phyloP scores from a whole-genome alignment of 2,329 filamentous ascomycete species.

The Hypoxylon sp. region DNA sequence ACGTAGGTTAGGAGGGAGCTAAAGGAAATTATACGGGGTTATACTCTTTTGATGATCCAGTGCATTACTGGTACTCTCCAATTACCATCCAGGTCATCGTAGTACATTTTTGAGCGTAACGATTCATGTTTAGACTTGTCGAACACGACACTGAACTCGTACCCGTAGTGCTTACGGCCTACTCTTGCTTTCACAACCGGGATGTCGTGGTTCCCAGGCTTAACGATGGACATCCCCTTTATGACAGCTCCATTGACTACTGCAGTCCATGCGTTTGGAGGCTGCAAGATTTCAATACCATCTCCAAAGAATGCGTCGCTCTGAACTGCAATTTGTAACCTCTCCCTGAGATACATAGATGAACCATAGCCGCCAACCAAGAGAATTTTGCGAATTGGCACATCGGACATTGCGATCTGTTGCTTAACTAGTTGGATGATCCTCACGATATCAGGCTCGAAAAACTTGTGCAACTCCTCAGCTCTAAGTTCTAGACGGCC shows the following conservation, averaged over 20 bases:
- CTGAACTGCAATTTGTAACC: slow-evolving; percentile 53
- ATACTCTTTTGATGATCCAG: slow-evolving; percentile 61
- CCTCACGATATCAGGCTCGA: slow-evolving; percentile 61
- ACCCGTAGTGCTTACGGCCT: slow-evolving; percentile 63
- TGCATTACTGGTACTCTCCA: slow-evolving; percentile 55
- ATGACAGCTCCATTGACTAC: slow-evolving; percentile 67
- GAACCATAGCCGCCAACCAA: slow-evolving; percentile 66
- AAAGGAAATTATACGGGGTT: neutral
- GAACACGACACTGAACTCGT: slow-evolving; percentile 45
- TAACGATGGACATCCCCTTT: slow-evolving; percentile 61
- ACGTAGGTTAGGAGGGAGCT: too few species aligned
- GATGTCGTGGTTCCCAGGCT: slow-evolving; percentile 55
- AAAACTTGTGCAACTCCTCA: slow-evolving; percentile 59
- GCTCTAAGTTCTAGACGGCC: slow-evolving; percentile 58
- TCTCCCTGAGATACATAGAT: slow-evolving; percentile 61
- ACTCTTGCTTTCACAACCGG: slow-evolving; percentile 60
- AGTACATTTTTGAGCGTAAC: slow-evolving; percentile 29
- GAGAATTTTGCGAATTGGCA: slow-evolving; percentile 62
- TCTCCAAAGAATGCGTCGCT: slow-evolving; percentile 49
- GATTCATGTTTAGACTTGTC: slow-evolving; percentile 25
- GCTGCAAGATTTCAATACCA: slow-evolving; percentile 62
- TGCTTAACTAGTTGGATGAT: slow-evolving; percentile 62
- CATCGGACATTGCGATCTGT: slow-evolving; percentile 60
- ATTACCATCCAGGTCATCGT: slow-evolving; percentile 29
- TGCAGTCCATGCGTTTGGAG: slow-evolving; percentile 65